Evolutionary conservation across 176 grass and related monocot genomes (phyloP), one percentile per base, ranked within the genome.

Genomic region (Pontederia paniculata): DNA sequence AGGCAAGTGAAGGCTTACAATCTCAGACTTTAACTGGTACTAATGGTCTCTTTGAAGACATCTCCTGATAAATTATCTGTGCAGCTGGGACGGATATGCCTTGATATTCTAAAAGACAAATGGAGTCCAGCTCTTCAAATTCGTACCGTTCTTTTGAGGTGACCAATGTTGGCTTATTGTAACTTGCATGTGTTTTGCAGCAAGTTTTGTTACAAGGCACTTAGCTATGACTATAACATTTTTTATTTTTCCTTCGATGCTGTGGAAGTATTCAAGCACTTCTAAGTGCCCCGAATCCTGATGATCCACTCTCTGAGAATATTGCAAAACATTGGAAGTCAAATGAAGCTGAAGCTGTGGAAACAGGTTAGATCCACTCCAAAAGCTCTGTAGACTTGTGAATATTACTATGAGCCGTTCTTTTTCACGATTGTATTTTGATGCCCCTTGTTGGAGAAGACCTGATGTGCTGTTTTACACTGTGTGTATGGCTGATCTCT

Each of bases 301-400:
- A 95, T 68, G 89, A 95, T 62, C 89, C 89, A 44, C 84, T 95
- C 14, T 88, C 89, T 13, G 89, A 95, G 47, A 95, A 95, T 70
- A 81, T 95, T 44, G 89, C 89, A 49, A 95, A 95, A 60, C 89
- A 95, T 74, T 95, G 89, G 89, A 95, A 95, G 62, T 13, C 89
- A 65, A 95, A 88, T 9, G 89, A 95, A 77, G 77, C 62, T 31
- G 89, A 95, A 70, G 89, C 89, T 77, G 89, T 95, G 58, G 89
- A 88, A 81, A 88, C 89, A 74, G 89, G 89, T n/a, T 95, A 77
- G 52, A 16, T 53, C 17, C 0, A 46, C 14, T 17, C 17, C 28
- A 37, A 37, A 37, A 37, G 3, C 28, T 37, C 28, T 37, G 28
- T 37, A 37, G 7, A 2, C 7, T 6, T 2, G 7, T 2, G 28